Conservation (phyloP, 495 filamentous ascomycete species). For the Penicillium psychrofluorescens region DNA sequence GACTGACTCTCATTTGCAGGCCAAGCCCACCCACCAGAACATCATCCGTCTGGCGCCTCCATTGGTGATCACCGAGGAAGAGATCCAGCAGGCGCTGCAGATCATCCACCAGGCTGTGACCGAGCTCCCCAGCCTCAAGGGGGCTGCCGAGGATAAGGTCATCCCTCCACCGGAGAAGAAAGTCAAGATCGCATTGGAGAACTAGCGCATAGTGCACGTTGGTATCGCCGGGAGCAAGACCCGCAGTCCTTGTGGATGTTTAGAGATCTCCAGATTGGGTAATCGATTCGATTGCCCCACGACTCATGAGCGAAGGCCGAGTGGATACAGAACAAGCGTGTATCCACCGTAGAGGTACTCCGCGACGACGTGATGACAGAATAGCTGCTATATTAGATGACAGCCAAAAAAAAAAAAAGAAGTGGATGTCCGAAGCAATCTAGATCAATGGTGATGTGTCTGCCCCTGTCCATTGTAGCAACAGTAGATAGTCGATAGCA, state of each 20-base stretch:
- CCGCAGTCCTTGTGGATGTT: neutral
- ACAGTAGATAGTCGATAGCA: no score
- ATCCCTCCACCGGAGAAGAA: slow-evolving; percentile 45
- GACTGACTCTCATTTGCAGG: slow-evolving; percentile 39
- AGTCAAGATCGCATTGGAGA: slow-evolving; percentile 42
- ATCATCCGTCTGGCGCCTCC: slow-evolving; percentile 66
- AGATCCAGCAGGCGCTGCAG: slow-evolving; percentile 39
- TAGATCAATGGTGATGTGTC: no score
- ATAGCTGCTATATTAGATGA: no score
- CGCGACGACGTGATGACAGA: no score
- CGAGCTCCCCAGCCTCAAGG: slow-evolving; percentile 45
- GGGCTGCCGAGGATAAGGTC: slow-evolving; percentile 35
- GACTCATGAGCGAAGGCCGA: no score
- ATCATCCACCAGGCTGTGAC: slow-evolving; percentile 44
- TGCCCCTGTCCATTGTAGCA: no score
- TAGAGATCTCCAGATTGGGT: neutral
- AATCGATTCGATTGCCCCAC: neutral
- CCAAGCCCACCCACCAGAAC: slow-evolving; percentile 97
- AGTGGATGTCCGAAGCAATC: no score
- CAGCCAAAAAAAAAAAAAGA: no score
- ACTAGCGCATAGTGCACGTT: slow-evolving; percentile 15
- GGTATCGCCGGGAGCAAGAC: neutral
- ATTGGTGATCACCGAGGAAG: slow-evolving; percentile 49
- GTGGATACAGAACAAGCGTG: no score
- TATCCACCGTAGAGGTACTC: no score